These are phyloP conservation scores for Populus alba DNA, from an alignment of 345 rosid species.

Conservation along the genomic window DNA sequence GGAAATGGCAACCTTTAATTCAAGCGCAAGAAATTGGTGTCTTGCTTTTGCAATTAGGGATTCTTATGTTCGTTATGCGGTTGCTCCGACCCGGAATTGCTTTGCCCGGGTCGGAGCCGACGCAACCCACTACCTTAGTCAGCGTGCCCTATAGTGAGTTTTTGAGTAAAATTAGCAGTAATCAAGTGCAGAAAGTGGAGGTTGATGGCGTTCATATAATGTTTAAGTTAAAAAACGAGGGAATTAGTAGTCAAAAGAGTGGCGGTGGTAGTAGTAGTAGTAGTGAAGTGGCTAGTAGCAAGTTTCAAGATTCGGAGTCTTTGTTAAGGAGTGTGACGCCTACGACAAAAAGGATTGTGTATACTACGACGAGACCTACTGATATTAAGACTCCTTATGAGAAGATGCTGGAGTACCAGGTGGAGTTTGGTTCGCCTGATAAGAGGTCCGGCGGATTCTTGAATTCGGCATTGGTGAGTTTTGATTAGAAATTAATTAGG, in stretches of 20 bases:
- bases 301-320: conserved; percentile 59
- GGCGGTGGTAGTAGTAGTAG: conserved; percentile 15
- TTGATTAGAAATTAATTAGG: neutral
- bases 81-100: conserved; percentile 85
- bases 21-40: conserved; percentile 78
- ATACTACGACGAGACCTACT: conserved; percentile 69
- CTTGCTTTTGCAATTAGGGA: conserved; percentile 68
- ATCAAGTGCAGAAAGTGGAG: conserved; percentile 82
- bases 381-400: conserved; percentile 91
- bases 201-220: conserved; percentile 80
- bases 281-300: conserved; percentile 31
- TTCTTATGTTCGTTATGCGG: conserved; percentile 78
- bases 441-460: conserved; percentile 76
- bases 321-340: conserved; percentile 57
- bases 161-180: conserved; percentile 57
- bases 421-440: conserved; percentile 89
- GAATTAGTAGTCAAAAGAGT: conserved; percentile 31
- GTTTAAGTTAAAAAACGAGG: conserved; percentile 74
- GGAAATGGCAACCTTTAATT: conserved; percentile 81
- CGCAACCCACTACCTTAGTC: conserved; percentile 53
- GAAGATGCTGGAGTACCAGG: conserved; percentile 88
- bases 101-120: conserved; percentile 78
- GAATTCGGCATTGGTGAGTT: conserved; percentile 74
- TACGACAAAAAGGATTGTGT: conserved; percentile 57
- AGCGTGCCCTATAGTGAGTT: conserved; percentile 90